Base-by-base conservation (phyloP, 768 basidiomycete genomes). In the Suillus discolor region DNA sequence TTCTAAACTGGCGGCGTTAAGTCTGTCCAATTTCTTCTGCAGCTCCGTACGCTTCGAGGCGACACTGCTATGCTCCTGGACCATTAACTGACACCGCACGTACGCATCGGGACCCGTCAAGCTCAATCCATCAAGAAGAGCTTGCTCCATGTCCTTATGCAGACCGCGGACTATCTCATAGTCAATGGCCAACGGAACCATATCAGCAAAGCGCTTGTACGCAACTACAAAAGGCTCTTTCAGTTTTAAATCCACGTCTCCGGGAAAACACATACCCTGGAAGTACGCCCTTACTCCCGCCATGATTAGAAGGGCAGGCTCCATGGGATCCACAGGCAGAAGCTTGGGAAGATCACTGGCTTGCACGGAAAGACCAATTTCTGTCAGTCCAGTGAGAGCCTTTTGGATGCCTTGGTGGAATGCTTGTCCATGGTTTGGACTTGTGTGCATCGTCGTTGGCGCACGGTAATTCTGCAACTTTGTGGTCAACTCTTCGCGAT, bases 251-350 rank as follows among this genome's bases (percentile, higher is more conserved):
- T 34, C 31, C 39, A 20, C 25, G 11, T 2, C 13, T 38, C 8
- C 6, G 36, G 41, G n/a, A 47, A 42, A 54, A 38, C n/a, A 64
- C 70, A 9, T 70, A 89, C 91, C 90, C 81, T 91, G 88, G 73
- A 91, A 92, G 68, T 92, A 91, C 0, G 87, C 90, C 6, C 89
- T 80, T 1, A 91, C 88, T 63, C 87, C 83, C 0, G 89, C 88
- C 89, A 92, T 91, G 69, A 92, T 89, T 4, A 75, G 69, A 20
- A 92, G 68, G 0, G 87, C 87, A 0, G 83, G 81, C 44, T 87
- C 87, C 79, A 81, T 82, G 2, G 76, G 76, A 65, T 90, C 87
- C 0, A 79, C 64, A 0, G 84, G 82, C 4, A 87, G 77, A 0
- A 91, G 69, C 68, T 81, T 86, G 0, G 81, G 68, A 0, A 91